A percentile compares a stretch with the other conserved stretches of the same genome.
Evolutionary conservation across 2,329 filamentous ascomycete species (phyloP).

Genomic region (Ramularia collo-cygni): DNA sequence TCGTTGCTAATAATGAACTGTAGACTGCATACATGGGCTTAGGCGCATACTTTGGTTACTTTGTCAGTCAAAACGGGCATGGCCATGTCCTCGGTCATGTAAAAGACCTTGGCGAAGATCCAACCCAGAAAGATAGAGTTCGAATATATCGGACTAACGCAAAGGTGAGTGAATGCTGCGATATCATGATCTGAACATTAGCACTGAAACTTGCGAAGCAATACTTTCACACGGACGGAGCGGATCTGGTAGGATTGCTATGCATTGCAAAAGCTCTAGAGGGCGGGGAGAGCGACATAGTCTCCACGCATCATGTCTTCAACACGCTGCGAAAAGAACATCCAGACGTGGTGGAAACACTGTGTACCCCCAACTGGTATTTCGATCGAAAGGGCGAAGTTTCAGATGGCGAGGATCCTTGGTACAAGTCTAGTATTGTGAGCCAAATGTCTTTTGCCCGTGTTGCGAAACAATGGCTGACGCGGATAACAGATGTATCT

Average conservation of each 20-base stretch:
- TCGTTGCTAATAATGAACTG: no score
- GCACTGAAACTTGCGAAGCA: constrained; percentile 51
- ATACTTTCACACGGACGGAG: constrained; percentile 80
- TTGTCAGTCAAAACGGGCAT: constrained; percentile 75
- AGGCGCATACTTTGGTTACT: constrained; percentile 73
- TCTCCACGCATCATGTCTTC: constrained; percentile 72
- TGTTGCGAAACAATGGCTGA: no score
- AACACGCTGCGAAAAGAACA: constrained; percentile 68
- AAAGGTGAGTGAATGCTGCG: no score
- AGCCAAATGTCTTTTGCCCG: no score
- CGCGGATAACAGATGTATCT: constrained; percentile 50
- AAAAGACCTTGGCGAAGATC: constrained; percentile 79
- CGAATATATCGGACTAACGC: constrained; percentile 79
- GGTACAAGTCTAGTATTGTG: constrained; percentile 40
- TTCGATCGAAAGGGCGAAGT: constrained; percentile 87
- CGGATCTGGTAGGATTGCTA: constrained; percentile 74
- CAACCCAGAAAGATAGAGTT: constrained; percentile 73
- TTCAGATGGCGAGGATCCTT: constrained; percentile 59
- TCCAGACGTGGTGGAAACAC: constrained; percentile 68
- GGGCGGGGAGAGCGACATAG: constrained; percentile 78
- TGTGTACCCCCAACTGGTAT: constrained; percentile 79
- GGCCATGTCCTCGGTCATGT: constrained; percentile 86
- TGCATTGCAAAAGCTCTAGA: constrained; percentile 72
- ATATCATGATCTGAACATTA: no score
- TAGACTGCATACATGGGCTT: constrained; percentile 74